Base-by-base conservation (phyloP, 1,284 basidiomycete species). In the Porogramme epimiltina region DNA sequence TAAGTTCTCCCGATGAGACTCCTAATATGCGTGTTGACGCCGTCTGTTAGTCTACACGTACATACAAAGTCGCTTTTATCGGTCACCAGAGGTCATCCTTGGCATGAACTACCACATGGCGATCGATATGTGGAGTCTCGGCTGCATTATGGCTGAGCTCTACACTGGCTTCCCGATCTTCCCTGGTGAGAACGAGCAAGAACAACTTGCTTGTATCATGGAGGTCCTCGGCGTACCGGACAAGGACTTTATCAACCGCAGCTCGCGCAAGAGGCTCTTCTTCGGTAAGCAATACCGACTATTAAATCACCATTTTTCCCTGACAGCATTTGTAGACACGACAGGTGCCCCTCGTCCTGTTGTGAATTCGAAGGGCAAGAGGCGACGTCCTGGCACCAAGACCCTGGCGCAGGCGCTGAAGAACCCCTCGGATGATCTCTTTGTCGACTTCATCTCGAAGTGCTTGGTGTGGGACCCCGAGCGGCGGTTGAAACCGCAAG, bases 81-180 rank as follows among this genome's bases (percentile, higher is more conserved):
- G 94, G 24, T 95, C 92, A n/a, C 95, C 94, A 9, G 94, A 93
- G 72, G 92, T 94, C 55, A 95, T 95, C 54, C 80, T 95, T 40
- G 93, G 93, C 53, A 91, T 93, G 89, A 93, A 93, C 68, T 95
- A 95, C 68, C 90, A 92, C 66, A 94, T 94, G 90, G 93, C 90
- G 34, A 94, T 95, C 63, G 93, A 96, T 68, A 96, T 96, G 91
- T 97, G 95, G 95, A 95, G 92, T 76, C 74, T 99, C 58, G 97
- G 96, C 20, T 99, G 97, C 65, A 99, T 99, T 60, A 77, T 99
- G 46, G 96, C 95, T 19, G 97, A 99, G 72, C 77, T 99, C 39
- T 97, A 93, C 73, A 99, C 97, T n/a, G 97, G 97, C 1, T 98
- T 95, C 70, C 97, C 97, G 0, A 95, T 99, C 64, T 99, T 99